These are phyloP conservation scores for Colletotrichum sp. DNA, from an alignment of 2,329 filamentous ascomycete genomes.

Conservation along the genomic window DNA sequence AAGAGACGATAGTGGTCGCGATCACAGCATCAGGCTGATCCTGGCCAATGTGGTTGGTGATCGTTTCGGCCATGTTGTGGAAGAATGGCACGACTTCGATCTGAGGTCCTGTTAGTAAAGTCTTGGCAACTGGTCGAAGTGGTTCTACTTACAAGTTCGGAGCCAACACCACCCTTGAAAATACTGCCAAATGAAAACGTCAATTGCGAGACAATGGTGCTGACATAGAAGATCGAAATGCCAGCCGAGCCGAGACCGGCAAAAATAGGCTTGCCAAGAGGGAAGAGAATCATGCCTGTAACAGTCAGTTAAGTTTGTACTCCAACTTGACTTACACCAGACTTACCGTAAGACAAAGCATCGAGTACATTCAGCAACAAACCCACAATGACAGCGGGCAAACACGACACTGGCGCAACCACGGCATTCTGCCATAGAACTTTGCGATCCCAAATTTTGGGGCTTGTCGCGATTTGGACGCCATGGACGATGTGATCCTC, in stretches of 20 bases:
- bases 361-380: conserved; percentile 92
- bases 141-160: conserved; percentile 73
- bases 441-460: conserved; percentile 67
- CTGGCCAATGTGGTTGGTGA: conserved; percentile 78
- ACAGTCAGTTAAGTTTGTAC: conserved; percentile 17
- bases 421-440: conserved; percentile 69
- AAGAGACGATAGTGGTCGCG: conserved; percentile 92
- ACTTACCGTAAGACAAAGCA: conserved; percentile 85
- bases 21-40: conserved; percentile 86
- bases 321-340: background rate
- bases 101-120: conserved; percentile 38
- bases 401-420: conserved; percentile 69
- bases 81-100: conserved; percentile 99
- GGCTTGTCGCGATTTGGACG: conserved; percentile 24
- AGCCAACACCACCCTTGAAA: conserved; percentile 90
- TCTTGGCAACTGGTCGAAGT: background rate
- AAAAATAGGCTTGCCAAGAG: conserved; percentile 86
- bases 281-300: conserved; percentile 89
- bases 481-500: conserved; percentile 34
- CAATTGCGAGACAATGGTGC: conserved; percentile 92
- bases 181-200: conserved; percentile 87
- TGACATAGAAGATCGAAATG: conserved; percentile 98
- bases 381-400: conserved; percentile 89
- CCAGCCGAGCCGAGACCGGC: conserved; percentile 86
- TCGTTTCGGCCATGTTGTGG: conserved; percentile 95